Base-by-base conservation (phyloP, 805 yeast genomes). In the Isabelozyma pseudorhagii region DNA sequence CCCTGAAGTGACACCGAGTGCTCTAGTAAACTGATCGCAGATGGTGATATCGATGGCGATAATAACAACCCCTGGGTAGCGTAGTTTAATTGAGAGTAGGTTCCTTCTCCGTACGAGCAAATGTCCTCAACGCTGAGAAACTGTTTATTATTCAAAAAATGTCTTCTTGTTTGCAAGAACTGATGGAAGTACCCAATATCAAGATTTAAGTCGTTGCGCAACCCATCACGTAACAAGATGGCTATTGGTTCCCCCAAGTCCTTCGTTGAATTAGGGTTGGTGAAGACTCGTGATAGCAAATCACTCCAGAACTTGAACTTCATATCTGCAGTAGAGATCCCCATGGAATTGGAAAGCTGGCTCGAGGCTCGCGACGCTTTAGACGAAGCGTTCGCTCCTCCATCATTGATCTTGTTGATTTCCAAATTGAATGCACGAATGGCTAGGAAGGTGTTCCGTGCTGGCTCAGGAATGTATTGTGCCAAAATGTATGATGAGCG, bases 51-150 rank as follows among this genome's bases (percentile, higher is more conserved):
- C 2, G 71, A 65, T 1, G 83, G 82, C 4, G 86, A 79, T n/a
- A 84, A 62, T 39, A 84, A 57, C 13, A 82, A 66, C 4, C 82
- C 82, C 56, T 84, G 89, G 8, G 82, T 73, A 13, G 84, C 67
- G 57, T 89, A 89, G 57, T 84, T 84, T 57, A 87, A 68, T 62
- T 87, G 94, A 1, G 96, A 85, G 56, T 78, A 78, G 0, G 86
- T 80, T 0, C 93, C 94, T 65, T 89, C 96, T 1, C 96, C 96
- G 58, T 79, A 84, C 1, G 89, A 78, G 46, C 91, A 86, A 53
- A 89, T 74, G 40, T 79, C 81, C 41, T 84, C 84, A 2, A 79
- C 59, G 7, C 72, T 69, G 9, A 74, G 67, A 46, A 84, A 77
- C 29, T 75, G 69, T 8, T 72, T 73, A 41, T 74, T 73, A 27